Percentiles rank a stretch among this genome's conserved stretches.
phyloP scores from a whole-genome alignment of 352 stramenopile genomes.

The Hyphochytrium catenoides region DNA sequence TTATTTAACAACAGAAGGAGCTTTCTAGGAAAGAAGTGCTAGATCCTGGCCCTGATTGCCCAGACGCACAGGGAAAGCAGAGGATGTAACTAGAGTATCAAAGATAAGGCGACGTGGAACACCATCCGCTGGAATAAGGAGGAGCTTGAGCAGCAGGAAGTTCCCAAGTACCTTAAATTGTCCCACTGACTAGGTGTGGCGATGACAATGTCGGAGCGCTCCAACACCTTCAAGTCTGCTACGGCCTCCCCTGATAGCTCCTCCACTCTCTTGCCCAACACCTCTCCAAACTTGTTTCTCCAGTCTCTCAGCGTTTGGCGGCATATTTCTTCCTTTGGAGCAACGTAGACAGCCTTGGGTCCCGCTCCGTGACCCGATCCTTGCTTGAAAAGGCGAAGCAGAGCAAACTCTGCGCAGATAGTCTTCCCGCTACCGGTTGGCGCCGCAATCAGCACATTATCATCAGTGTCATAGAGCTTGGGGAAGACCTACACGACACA shows the following conservation, averaged over 20 bases:
- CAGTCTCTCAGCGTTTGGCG: constrained; percentile 49
- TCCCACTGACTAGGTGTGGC: constrained; percentile 85
- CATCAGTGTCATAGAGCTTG: constrained; percentile 81
- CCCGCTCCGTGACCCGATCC: too few species aligned
- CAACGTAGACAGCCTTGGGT: constrained; percentile 73
- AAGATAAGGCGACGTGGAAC: too few species aligned
- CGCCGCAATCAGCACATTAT: constrained; percentile 82
- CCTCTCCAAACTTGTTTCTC: constrained; percentile 54
- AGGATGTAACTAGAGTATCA: too few species aligned
- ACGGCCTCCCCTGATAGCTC: constrained; percentile 79
- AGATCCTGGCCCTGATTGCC: too few species aligned
- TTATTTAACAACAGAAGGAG: too few species aligned
- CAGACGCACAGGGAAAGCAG: too few species aligned
- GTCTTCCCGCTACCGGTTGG: constrained; percentile 83
- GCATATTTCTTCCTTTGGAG: constrained; percentile 51
- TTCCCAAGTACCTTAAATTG: too few species aligned
- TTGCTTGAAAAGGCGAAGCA: constrained; percentile 82
- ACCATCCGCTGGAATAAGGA: too few species aligned
- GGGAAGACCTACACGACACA: constrained; percentile 52
- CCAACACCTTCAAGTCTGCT: constrained; percentile 74
- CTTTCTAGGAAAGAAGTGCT: too few species aligned
- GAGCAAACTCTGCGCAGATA: constrained; percentile 79
- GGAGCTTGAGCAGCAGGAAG: too few species aligned
- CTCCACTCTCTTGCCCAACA: constrained; percentile 56
- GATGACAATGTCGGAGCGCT: constrained; percentile 72